Evolutionary conservation across 2,329 filamentous ascomycete species (phyloP), one percentile per base, ranked within the genome.

Genomic region (Colletotrichum lupini): DNA sequence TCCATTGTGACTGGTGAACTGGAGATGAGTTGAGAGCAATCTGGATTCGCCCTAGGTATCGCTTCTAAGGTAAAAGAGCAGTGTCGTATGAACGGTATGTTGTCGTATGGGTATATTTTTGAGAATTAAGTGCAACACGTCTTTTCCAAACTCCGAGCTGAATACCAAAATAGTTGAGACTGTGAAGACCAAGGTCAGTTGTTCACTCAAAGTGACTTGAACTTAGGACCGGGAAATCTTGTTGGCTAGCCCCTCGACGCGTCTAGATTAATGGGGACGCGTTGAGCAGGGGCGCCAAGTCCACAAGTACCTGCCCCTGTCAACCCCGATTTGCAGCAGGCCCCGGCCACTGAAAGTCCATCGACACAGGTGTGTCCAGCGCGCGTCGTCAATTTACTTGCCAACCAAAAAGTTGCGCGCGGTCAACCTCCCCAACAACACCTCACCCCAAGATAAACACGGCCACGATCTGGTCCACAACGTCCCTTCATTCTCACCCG

Each of bases 1-100:
- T 84, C 82, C 83, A 85, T 86, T 74, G 57, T 75, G 70, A 52
- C 22, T 52, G 37, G 58, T 22, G 19, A 24, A 12, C 35, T 37
- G 46, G 42, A 61, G 68, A 52, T 68, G 56, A 16, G 22, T 35
- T 4, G 42, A 30, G 58, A 61, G 8, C 3, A n/a, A 19, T 35
- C 32, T 57, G 46, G 56, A 37, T 60, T n/a, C 22, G 14, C 35
- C n/a, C 35, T 42, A 2, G 52, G 3, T 49, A 11, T 9, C 19
- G 42, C 8, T 19, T 49, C 22, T n/a, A 49, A 22, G 42, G 19
- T 19, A 49, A 4, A 49, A n/a, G 42, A 22, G 42, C 8, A 49
- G 19, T 19, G 5, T 12, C 37, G 37, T 22, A 28, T 19, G 19
- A 4, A 42, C 37, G 11, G 37, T 22, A 12, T 22, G 42, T 7